Evolutionary conservation across 345 rosid species (phyloP), one percentile per base, ranked within the genome.

Genomic region (Salix purpurea): DNA sequence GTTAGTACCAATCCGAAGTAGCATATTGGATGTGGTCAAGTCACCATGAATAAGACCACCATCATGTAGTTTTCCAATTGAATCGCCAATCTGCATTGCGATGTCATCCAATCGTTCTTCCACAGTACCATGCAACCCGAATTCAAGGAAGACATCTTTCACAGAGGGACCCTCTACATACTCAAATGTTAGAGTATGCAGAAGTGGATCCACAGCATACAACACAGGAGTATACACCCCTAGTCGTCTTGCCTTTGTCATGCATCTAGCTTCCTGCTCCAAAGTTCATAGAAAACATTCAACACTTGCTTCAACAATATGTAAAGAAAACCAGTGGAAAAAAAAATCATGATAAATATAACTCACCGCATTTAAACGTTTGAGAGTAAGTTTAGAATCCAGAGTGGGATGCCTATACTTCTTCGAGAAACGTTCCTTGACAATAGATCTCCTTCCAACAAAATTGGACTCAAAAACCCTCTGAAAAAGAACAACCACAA

Each of bases 31-130:
- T 0, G 99, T 96, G 78, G 99, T 96, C 75, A 94, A 85, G 78
- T 96, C 99, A 44, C 99, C 99, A 76, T 96, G 99, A 82, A 92
- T 77, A 73, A 96, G 97, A 62, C 98, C 99, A 69, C 98, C 98
- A 56, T 92, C 99, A 78, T 96, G 99, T 26, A 94, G 84, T 80
- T 96, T 96, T 15, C 87, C 98, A 30, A 96, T 89, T 3, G 98
- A 95, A 75, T 77, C 85, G 2, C 98, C 99, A 78, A 96, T 94
- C 86, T 96, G 98, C 6, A 74, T 44, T 58, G 99, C 94, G 23
- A 94, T 84, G 76, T 94, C 93, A 74, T 84, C 80, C 73, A 94
- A 79, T 88, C 85, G 85, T 86, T 94, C 93, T 82, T 88, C 90
- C 54, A 85, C 85, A n/a, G 90, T 71, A 67, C 98, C 96, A 37